phyloP scores from a whole-genome alignment of 2,329 filamentous ascomycete genomes.

The Mycosphaerella arachidis region DNA sequence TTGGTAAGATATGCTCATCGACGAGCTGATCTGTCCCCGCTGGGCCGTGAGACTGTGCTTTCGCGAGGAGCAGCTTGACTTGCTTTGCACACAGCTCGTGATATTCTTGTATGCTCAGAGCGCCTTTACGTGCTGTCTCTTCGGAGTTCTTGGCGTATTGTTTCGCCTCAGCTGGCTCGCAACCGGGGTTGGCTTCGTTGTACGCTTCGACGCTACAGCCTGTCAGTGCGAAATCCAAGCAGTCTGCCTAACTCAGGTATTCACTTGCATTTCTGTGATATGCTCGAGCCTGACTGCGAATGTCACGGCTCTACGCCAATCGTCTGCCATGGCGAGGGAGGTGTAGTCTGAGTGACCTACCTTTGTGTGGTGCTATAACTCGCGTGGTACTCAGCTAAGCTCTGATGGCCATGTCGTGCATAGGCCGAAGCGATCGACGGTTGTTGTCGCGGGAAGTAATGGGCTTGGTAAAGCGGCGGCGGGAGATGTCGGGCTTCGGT shows the following conservation, averaged over 20 bases:
- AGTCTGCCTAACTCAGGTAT: constrained; percentile 1
- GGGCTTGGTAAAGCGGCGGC: neutral
- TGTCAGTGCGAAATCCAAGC: constrained; percentile 8
- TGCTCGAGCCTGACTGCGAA: constrained; percentile 44
- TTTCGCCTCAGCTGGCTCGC: constrained; percentile 46
- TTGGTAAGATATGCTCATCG: constrained; percentile 30
- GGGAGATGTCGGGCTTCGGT: neutral
- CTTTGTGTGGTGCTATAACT: neutral
- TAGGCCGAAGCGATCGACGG: neutral
- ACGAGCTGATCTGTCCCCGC: constrained; percentile 15
- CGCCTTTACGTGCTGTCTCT: constrained; percentile 56
- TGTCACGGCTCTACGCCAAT: constrained; percentile 40
- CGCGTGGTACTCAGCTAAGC: neutral
- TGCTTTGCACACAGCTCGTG: constrained; percentile 38
- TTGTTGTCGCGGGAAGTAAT: neutral
- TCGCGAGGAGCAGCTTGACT: constrained; percentile 25
- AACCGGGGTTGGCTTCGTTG: constrained; percentile 42
- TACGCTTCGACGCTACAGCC: constrained; percentile 46
- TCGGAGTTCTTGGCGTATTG: constrained; percentile 63
- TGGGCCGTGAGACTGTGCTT: constrained; percentile 30
- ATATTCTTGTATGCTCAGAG: constrained; percentile 55
- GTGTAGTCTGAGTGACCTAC: neutral
- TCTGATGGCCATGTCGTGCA: neutral
- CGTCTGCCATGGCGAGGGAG: constrained; percentile 21
- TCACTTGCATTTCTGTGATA: constrained; percentile 48